Base-by-base conservation (phyloP, 805 yeast genomes). In the Candida berthetii region DNA sequence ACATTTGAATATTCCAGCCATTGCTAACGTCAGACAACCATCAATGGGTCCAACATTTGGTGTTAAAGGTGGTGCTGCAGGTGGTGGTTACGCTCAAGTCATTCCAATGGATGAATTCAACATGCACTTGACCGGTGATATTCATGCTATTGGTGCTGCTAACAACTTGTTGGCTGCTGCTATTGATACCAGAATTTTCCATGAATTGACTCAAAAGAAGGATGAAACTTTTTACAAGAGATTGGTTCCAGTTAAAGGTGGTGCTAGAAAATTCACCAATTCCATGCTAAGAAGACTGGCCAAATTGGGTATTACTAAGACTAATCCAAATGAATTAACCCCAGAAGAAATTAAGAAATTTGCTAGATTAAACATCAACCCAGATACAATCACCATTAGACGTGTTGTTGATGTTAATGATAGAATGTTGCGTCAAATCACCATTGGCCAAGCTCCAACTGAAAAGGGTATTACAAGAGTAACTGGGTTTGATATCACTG, bases 31-130 rank as follows among this genome's bases (percentile, higher is more conserved):
- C 40, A 77, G 93, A 71, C 93, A 84, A 61, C 93, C 93, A 20
- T 81, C 89, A 8, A 82, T 84, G 90, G 93, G 93, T 42, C 93
- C 93, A 49, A 84, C 93, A 16, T 84, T 84, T 55, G 93, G 93
- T 66, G 82, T 84, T 51, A 84, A 84, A 62, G 93, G 93, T 64
- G 93, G 93, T 66, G 93, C 93, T 51, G 93, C 93, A 7, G 93
- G 93, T 60, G 91, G 93, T 62, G 93, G 93, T 45, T 84, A 83
- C 58, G 81, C 93, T 24, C 91, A 84, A 64, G 93, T 84, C 27
- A 82, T 84, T 59, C 93, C 93, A 48, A 84, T 84, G 93, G 91
- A 84, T 62, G 93, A 84, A 58, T 84, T 84, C 69, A 84, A 84
- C 68, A 76, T 84, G 84, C 91, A 84, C 59, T 76, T 84, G 48